Base-by-base conservation (phyloP, 2,329 filamentous ascomycete species). In the Rhynchosporium agropyri region DNA sequence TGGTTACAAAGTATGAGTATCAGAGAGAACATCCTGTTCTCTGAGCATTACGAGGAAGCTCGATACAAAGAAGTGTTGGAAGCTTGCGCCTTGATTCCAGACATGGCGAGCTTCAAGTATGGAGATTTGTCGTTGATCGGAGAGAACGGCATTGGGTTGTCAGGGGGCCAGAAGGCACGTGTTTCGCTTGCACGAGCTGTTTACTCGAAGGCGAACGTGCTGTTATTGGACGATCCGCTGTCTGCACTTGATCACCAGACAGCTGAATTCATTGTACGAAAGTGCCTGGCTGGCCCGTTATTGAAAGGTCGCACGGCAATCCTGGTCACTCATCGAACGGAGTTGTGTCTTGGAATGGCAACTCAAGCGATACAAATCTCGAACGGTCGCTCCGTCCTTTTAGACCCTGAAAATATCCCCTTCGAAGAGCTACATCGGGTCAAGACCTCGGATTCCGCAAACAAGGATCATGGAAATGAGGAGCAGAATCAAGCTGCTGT, bases 1-100 rank as follows among this genome's bases (percentile, higher is more conserved):
- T 89, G 87, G 87, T 76, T 89, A 0, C 85, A 89, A 68, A 89
- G 84, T 65, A 89, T 88, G 85, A 88, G 81, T 63, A 87, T 89
- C 31, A 80, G 85, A 31, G 86, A 89, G 48, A 89, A 89, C 65
- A 89, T 89, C 33, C 76, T 89, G 0, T 89, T 89, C 73, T 84
- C 82, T 4, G 79, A 82, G 3, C 80, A 82, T 0, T 88, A 92
- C 70, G 89, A 96, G 63, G 86, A 90, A 65, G 77, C 79, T 15
- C 80, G 84, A 69, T 97, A 81, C 79, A 83, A 85, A 61, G 82
- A 88, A 43, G 88, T 93, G n/a, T 71, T 89, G 2, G 84, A 88
- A 63, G 84, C 81, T 3, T 89, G 86, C 70, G 84, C 84, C 3
- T 74, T 89, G 29, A 77, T 83, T 29, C 81, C 83, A 1, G 87